phyloP scores from a whole-genome alignment of 345 rosid species.

The Syzygium jambos region DNA sequence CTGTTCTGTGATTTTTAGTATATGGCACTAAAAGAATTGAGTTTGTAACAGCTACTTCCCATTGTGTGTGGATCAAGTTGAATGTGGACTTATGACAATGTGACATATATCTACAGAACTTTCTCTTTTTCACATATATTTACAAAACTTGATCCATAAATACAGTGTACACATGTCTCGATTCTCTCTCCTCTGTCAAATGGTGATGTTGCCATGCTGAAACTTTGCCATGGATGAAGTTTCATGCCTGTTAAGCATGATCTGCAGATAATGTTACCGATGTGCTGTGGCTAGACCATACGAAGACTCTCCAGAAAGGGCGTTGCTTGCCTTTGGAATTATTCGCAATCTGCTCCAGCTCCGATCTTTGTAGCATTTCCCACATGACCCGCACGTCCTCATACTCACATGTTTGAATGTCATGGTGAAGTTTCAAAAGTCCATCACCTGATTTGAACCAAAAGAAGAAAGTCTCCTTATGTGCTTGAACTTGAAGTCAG shows the following conservation, averaged over 20 bases:
- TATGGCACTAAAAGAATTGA: neutral
- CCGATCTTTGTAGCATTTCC: conserved; percentile 8
- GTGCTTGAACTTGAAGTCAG: neutral
- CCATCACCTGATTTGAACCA: conserved; percentile 3
- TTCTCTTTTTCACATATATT: neutral
- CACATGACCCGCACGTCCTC: conserved; percentile 18
- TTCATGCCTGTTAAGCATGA: neutral
- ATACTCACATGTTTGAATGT: conserved; percentile 8
- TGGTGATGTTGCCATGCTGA: neutral
- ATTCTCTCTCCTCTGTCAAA: neutral
- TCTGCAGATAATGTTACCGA: neutral
- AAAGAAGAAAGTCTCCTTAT: neutral
- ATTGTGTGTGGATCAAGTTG: neutral
- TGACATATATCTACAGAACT: neutral
- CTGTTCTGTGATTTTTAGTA: neutral
- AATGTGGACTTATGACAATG: neutral
- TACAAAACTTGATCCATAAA: neutral
- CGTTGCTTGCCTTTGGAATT: neutral
- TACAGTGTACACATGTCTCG: neutral
- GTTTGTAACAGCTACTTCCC: neutral
- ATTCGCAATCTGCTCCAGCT: neutral
- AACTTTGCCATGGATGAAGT: neutral
- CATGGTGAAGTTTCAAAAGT: conserved; percentile 8
- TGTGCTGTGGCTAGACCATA: neutral
- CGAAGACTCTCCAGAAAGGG: conserved; percentile 8